Conservation (phyloP, 139 green algal genomes). For the Chlorella sp. region DNA sequence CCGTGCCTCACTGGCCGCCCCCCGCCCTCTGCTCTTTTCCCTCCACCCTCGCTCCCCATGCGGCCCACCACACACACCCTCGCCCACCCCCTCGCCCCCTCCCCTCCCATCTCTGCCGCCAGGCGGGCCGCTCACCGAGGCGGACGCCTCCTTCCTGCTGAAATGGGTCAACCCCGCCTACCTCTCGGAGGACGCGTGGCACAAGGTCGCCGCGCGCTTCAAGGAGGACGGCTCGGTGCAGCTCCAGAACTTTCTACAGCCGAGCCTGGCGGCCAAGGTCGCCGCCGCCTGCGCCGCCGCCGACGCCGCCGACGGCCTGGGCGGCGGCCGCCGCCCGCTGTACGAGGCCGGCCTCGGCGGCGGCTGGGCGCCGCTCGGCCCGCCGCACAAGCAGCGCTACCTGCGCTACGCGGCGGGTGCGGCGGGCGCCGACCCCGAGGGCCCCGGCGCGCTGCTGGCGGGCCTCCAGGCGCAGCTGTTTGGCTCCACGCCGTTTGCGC, state of each 20-base stretch:
- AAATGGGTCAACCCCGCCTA: constrained; percentile 80
- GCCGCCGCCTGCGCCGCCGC: constrained; percentile 22
- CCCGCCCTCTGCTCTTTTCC: too few relatives aligned
- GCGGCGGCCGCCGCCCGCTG: constrained; percentile 29
- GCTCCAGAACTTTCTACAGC: constrained; percentile 68
- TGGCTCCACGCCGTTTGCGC: constrained; percentile 56
- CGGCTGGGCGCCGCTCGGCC: constrained; percentile 65
- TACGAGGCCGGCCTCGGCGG: constrained; percentile 47
- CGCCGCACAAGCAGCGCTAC: constrained; percentile 88
- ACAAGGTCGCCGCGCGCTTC: constrained; percentile 66
- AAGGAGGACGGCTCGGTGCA: constrained; percentile 74
- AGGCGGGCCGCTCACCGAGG: constrained; percentile 37
- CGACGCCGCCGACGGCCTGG: constrained; percentile 57
- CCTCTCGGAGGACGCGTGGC: constrained; percentile 41
- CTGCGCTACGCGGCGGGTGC: constrained; percentile 42
- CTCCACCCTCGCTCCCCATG: too few relatives aligned
- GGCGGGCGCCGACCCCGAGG: background rate
- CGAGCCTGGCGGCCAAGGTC: constrained; percentile 19
- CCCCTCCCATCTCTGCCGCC: background rate
- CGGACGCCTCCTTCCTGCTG: constrained; percentile 57
- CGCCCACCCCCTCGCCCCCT: too few relatives aligned
- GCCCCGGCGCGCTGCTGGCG: constrained; percentile 30
- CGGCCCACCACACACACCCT: background rate
- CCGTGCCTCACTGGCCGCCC: too few relatives aligned
- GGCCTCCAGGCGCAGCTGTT: constrained; percentile 55